Conservation (phyloP, 2,329 filamentous ascomycete genomes). For the Sarocladium oryzae region DNA sequence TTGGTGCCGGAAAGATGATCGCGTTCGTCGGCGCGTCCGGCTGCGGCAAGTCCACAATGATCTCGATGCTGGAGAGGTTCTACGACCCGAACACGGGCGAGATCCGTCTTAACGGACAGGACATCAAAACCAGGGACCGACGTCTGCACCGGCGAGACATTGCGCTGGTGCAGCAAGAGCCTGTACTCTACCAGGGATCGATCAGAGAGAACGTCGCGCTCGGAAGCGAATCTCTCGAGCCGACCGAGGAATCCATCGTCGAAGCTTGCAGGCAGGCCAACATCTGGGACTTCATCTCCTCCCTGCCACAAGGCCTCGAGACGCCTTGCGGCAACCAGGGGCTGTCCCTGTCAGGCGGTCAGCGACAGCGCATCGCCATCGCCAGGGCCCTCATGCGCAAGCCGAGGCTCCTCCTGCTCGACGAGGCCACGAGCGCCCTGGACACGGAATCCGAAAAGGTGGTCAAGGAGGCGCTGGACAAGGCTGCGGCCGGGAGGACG, state of each 20-base stretch:
- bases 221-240: slow-evolving; percentile 19
- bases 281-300: slow-evolving; percentile 48
- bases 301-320: slow-evolving; percentile 52
- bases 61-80: slow-evolving; percentile 43
- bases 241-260: slow-evolving; percentile 32
- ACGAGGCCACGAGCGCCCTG: slow-evolving; percentile 62
- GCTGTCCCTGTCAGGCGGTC: slow-evolving; percentile 64
- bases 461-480: slow-evolving; percentile 57
- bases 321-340: slow-evolving; percentile 62
- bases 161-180: slow-evolving; percentile 35
- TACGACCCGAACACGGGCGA: slow-evolving; percentile 29
- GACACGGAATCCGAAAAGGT: slow-evolving; percentile 61
- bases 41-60: slow-evolving; percentile 54
- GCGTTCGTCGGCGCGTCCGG: slow-evolving; percentile 52
- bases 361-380: slow-evolving; percentile 67
- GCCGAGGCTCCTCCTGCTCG: slow-evolving; percentile 61
- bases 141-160: slow-evolving; percentile 27
- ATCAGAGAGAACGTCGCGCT: slow-evolving; percentile 48
- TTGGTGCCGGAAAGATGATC: slow-evolving; percentile 40
- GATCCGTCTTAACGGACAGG: slow-evolving; percentile 22
- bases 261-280: slow-evolving; percentile 48
- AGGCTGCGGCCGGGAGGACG: slow-evolving; percentile 33
- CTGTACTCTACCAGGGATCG: slow-evolving; percentile 39
- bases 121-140: slow-evolving; percentile 24
- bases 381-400: slow-evolving; percentile 63